phyloP scores from a whole-genome alignment of 306 rosid genomes.

The Vigna unguiculata region DNA sequence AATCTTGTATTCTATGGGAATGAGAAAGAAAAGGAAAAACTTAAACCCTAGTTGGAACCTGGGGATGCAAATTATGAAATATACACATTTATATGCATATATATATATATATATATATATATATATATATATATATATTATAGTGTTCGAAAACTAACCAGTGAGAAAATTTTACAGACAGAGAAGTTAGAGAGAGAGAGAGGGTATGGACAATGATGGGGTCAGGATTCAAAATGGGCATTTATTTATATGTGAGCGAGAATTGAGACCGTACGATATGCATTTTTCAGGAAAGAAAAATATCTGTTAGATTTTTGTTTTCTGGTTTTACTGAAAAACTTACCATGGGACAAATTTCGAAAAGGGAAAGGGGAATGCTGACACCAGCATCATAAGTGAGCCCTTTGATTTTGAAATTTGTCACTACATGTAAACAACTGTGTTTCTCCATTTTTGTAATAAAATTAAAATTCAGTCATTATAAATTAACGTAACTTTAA shows the following conservation, averaged over 20 bases:
- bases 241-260: background rate
- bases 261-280: background rate
- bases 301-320: no score
- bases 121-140: no score
- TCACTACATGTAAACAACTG: no score
- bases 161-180: background rate
- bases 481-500: no score
- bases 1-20: background rate
- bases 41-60: background rate
- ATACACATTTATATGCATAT: background rate
- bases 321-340: no score
- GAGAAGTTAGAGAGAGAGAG: no score
- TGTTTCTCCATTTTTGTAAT: no score
- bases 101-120: background rate
- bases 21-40: background rate
- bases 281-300: background rate
- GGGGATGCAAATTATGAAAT: background rate
- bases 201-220: background rate
- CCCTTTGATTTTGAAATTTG: no score
- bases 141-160: background rate
- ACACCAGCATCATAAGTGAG: no score
- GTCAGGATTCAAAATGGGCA: slow-evolving; percentile 13
- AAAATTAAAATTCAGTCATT: no score
- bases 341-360: no score
- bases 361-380: no score